Conservation (phyloP, 768 basidiomycete species). For the Glaciozyma martinii region DNA sequence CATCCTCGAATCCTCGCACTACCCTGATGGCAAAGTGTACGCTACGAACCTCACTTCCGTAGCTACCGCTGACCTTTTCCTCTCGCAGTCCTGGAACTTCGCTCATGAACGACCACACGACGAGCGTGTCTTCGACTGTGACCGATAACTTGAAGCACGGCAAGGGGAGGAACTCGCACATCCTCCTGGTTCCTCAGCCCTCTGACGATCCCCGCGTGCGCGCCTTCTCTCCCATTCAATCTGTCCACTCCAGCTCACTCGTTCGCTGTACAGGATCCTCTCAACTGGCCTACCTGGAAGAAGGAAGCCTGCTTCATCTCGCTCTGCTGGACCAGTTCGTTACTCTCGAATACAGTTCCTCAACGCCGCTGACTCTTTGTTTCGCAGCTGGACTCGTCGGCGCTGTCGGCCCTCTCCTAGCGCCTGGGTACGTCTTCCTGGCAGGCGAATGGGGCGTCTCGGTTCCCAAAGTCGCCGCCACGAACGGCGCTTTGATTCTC, state of each 20-base stretch:
- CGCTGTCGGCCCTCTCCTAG: slow-evolving; percentile 29
- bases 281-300: slow-evolving; percentile 3
- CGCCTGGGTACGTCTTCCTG: slow-evolving; percentile 43
- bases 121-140: slow-evolving; percentile 1
- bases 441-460: slow-evolving; percentile 44
- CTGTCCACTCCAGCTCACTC: neutral
- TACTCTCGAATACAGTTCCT: neutral
- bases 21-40: slow-evolving; percentile 11
- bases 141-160: slow-evolving; percentile 29
- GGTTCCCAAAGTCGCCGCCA: slow-evolving; percentile 45
- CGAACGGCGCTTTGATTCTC: slow-evolving; percentile 40
- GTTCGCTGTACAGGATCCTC: neutral
- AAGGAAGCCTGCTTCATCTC: slow-evolving; percentile 39
- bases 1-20: slow-evolving; percentile 28
- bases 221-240: neutral
- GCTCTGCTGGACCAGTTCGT: slow-evolving; percentile 8
- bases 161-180: slow-evolving; percentile 29
- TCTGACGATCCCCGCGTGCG: neutral
- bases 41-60: no score
- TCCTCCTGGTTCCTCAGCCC: slow-evolving; percentile 44
- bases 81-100: slow-evolving; percentile 25
- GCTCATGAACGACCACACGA: slow-evolving; percentile 11
- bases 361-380: slow-evolving; percentile 38
- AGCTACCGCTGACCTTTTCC: no score
- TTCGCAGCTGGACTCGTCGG: slow-evolving; percentile 15